Evolutionary conservation across 2,329 filamentous ascomycete genomes (phyloP), one percentile per base, ranked within the genome.

Genomic region (Clathrospora elynae): DNA sequence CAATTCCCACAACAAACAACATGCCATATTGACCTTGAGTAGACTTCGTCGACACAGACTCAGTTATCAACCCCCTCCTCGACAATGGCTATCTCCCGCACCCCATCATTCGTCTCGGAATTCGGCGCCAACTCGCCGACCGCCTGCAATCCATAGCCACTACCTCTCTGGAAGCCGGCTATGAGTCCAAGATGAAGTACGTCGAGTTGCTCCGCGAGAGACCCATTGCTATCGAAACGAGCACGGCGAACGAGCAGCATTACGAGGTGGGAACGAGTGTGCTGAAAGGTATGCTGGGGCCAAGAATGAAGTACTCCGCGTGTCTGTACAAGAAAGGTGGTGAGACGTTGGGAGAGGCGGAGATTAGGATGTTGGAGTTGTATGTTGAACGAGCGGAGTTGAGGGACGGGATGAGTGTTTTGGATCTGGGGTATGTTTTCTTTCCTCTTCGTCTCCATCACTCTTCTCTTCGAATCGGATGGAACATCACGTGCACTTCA

Each of bases 211-310:
- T 87, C n/a, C 76, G 81, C 13, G 73, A 71, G 11, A 74, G 78
- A 23, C 83, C 84, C 8, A 87, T 88, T 50, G 85, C 85, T n/a
- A 78, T 87, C 54, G 81, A 85, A 64, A 86, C 84, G 1, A 76
- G 75, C 3, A 72, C 76, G 2, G 84, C 85, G 14, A 87, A 88
- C 63, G 72, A 79, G 57, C 85, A 88, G 74, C 85, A 88, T 67
- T 88, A 88, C 61, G 85, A 88, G 69, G 84, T 88, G 26, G 83
- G 82, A 25, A 86, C 84, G 0, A 81, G 81, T 3, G 80, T 87
- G 16, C 67, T 88, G 26, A 68, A 71, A 18, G 79, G 77, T 18
- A 83, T 78, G 64, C 71, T 88, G 9, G 85, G 85, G 0, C 82
- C 83, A 3, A 73, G 84, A 40, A 87, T 88, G 83, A 88, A 88